Conservation (phyloP, 2,329 filamentous ascomycete species). For the Pleomassaria siparia region DNA sequence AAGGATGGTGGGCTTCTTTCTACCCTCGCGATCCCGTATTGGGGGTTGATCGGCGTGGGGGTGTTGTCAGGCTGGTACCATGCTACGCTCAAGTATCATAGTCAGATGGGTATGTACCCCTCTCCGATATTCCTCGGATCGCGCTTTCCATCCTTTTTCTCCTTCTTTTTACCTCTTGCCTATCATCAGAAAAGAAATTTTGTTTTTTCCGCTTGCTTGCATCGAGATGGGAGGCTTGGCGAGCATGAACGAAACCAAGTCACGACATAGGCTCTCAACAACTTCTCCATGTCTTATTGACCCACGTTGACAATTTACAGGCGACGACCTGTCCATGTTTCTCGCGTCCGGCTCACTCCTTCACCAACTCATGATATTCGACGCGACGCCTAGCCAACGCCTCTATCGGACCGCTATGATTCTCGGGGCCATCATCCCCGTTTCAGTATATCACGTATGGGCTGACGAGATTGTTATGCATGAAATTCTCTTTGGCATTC, state of each 20-base stretch:
- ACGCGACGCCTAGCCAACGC: constrained; percentile 27
- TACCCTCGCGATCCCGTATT: constrained; percentile 43
- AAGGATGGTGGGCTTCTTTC: constrained; percentile 35
- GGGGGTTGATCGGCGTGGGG: constrained; percentile 48
- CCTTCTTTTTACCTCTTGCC: not conserved
- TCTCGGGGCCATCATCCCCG: constrained; percentile 32
- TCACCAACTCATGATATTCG: constrained; percentile 51
- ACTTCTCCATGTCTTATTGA: not conserved
- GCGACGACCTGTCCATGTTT: constrained; percentile 63
- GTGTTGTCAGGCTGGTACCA: constrained; percentile 48
- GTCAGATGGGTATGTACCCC: constrained; percentile 49
- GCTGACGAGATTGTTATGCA: constrained; percentile 43
- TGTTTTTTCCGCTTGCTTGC: too few species aligned
- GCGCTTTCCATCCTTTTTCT: not conserved
- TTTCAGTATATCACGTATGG: constrained; percentile 41
- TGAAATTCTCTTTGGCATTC: constrained; percentile 44
- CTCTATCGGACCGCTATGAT: constrained; percentile 28
- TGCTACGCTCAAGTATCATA: constrained; percentile 49
- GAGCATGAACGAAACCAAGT: too few species aligned
- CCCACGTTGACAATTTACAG: constrained; percentile 18
- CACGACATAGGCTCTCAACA: too few species aligned
- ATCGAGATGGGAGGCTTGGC: too few species aligned
- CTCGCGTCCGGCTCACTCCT: constrained; percentile 56
- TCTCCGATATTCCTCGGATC: too few species aligned
- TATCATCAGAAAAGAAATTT: too few species aligned